Percentiles rank a stretch among this genome's conserved stretches.
These are phyloP conservation scores for Puccinia novopanici DNA, from an alignment of 1,284 basidiomycete genomes.

Conservation along the genomic window DNA sequence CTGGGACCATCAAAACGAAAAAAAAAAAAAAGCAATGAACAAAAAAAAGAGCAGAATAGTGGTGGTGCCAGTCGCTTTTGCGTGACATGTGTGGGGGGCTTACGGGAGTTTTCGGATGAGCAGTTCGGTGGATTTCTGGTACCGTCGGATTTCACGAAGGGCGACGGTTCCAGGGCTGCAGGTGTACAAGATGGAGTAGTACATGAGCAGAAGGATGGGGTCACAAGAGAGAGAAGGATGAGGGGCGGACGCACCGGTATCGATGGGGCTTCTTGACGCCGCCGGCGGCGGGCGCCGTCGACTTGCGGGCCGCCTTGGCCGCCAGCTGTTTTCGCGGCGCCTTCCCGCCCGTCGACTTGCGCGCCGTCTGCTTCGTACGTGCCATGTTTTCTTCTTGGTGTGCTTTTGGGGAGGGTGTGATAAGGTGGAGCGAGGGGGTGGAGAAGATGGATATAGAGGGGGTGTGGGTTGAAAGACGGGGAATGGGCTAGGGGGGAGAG, in stretches of 20 bases:
- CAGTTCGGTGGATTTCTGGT: constrained; percentile 62
- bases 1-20: constrained; percentile 28
- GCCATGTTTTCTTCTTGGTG: constrained; percentile 12
- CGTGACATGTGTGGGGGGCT: constrained; percentile 1
- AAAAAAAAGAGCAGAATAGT: not conserved
- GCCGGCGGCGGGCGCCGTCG: constrained; percentile 62
- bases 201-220: not conserved
- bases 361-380: constrained; percentile 66
- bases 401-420: not conserved
- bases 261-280: constrained; percentile 58
- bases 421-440: not conserved
- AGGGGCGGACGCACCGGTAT: constrained; percentile 61
- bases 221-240: no score
- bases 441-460: no score
- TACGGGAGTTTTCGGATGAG: constrained; percentile 60
- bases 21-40: not conserved
- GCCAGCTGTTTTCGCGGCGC: constrained; percentile 65
- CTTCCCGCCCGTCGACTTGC: constrained; percentile 66
- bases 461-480: no score
- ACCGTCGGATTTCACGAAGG: constrained; percentile 56
- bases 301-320: constrained; percentile 64
- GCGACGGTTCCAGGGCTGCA: constrained; percentile 57
- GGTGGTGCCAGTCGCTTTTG: no score
- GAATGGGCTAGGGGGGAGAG: no score
- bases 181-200: not conserved